These are phyloP conservation scores for Neofusicoccum sp. DNA, from an alignment of 2,329 filamentous ascomycete species.

Conservation along the genomic window DNA sequence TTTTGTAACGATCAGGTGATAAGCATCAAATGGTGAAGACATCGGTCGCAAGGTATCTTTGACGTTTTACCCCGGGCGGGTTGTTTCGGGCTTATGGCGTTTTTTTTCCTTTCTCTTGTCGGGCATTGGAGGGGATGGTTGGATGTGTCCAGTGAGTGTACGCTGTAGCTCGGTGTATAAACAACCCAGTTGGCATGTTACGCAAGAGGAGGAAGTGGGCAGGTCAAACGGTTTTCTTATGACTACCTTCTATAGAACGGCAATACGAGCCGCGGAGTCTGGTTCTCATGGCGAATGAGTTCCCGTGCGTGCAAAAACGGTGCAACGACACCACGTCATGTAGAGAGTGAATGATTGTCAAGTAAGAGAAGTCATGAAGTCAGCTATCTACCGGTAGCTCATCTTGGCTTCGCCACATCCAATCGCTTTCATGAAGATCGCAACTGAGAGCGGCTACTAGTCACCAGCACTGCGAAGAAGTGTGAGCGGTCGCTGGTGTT, in stretches of 20 bases:
- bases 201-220: no score
- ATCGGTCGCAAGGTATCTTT: not conserved
- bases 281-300: no score
- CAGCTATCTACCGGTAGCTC: not conserved
- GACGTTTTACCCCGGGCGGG: not conserved
- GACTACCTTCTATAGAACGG: no score
- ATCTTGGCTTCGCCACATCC: conserved; percentile 14
- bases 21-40: not conserved
- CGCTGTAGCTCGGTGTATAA: not conserved
- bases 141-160: not conserved
- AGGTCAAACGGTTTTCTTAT: no score
- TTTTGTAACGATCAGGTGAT: no score
- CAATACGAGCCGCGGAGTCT: no score
- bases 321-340: no score
- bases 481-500: conserved; percentile 13
- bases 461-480: conserved; percentile 17
- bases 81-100: not conserved
- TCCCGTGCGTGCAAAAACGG: no score
- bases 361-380: not conserved
- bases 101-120: not conserved
- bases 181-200: no score
- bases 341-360: no score
- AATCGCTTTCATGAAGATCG: not conserved
- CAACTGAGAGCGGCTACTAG: not conserved
- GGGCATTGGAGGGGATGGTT: not conserved